A percentile compares a stretch with the other conserved stretches of the same genome.
Evolutionary conservation across 2,329 filamentous ascomycete genomes (phyloP).

Genomic region (Cyphellophora europaea): DNA sequence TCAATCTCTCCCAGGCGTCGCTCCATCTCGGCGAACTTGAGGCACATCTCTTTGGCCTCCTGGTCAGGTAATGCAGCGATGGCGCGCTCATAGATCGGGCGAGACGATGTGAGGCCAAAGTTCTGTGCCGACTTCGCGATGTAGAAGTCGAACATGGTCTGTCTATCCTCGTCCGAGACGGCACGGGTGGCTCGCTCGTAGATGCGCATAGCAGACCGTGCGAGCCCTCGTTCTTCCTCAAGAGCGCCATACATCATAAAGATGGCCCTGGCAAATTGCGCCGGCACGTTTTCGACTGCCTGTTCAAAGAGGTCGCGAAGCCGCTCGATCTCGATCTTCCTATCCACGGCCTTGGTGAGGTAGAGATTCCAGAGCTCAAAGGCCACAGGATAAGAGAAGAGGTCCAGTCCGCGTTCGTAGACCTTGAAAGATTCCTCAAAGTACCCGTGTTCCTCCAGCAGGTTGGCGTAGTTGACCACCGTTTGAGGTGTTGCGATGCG

Average conservation of each 20-base stretch:
- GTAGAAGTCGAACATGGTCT: slow-evolving; percentile 99
- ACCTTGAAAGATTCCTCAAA: slow-evolving; percentile 97
- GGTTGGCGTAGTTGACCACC: slow-evolving; percentile 94
- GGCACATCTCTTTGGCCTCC: slow-evolving; percentile 94
- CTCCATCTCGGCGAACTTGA: slow-evolving; percentile 98
- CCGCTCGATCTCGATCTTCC: slow-evolving; percentile 90
- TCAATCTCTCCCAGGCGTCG: slow-evolving; percentile 86
- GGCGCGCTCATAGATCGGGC: slow-evolving; percentile 91
- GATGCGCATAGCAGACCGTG: slow-evolving; percentile 95
- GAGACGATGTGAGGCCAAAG: slow-evolving; percentile 88
- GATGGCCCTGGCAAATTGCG: slow-evolving; percentile 89
- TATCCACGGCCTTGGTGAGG: slow-evolving; percentile 91
- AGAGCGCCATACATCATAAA: slow-evolving; percentile 98
- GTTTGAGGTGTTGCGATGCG: slow-evolving; percentile 97
- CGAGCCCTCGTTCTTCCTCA: slow-evolving; percentile 89
- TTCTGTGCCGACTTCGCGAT: slow-evolving; percentile 98
- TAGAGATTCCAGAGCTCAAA: slow-evolving; percentile 99
- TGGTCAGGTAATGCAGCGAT: slow-evolving; percentile 87
- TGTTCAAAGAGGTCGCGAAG: slow-evolving; percentile 94
- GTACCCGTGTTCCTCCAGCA: slow-evolving; percentile 89
- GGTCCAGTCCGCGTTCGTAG: slow-evolving; percentile 88
- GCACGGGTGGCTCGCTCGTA: slow-evolving; percentile 94
- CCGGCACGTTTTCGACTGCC: slow-evolving; percentile 86
- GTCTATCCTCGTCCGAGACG: slow-evolving; percentile 85
- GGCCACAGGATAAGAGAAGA: slow-evolving; percentile 97